Conservation (phyloP, 2,329 filamentous ascomycete species). For the Xylaria sp. region DNA sequence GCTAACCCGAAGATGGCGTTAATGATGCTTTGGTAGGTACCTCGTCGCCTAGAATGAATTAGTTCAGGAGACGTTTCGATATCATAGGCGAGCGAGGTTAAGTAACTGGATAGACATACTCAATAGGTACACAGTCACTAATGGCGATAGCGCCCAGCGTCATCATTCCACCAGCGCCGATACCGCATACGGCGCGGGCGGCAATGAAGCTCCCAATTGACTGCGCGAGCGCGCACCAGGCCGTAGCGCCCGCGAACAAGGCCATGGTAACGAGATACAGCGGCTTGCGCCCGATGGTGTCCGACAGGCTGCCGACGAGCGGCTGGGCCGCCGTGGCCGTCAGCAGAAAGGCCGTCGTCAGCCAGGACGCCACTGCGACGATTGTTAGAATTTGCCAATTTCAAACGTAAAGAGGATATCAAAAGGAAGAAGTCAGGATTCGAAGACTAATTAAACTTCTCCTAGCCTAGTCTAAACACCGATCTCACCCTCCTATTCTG, state of each 20-base stretch:
- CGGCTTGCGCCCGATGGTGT: slow-evolving; percentile 75
- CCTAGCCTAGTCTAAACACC: too few relatives aligned
- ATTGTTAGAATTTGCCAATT: too few relatives aligned
- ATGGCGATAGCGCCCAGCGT: slow-evolving; percentile 77
- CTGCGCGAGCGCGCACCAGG: slow-evolving; percentile 75
- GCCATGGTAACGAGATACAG: slow-evolving; percentile 72
- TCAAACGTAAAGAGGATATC: too few relatives aligned
- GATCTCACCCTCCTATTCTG: too few relatives aligned
- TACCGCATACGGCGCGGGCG: slow-evolving; percentile 75
- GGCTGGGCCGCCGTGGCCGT: slow-evolving; percentile 82
- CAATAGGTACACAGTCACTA: slow-evolving; percentile 78
- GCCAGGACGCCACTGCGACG: slow-evolving; percentile 73
- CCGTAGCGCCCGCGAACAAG: slow-evolving; percentile 72
- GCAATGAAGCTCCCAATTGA: slow-evolving; percentile 77
- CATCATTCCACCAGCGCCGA: slow-evolving; percentile 78
- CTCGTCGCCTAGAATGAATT: slow-evolving; percentile 58
- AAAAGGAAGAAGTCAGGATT: too few relatives aligned
- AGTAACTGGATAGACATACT: slow-evolving; percentile 56
- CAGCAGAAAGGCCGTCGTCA: slow-evolving; percentile 81
- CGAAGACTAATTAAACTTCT: too few relatives aligned
- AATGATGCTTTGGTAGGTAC: slow-evolving; percentile 77
- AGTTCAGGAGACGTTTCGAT: neutral
- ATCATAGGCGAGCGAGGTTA: neutral
- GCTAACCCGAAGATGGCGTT: slow-evolving; percentile 72
- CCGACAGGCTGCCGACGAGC: slow-evolving; percentile 77